Percentiles rank a stretch among this genome's conserved stretches.
Evolutionary conservation across 208 protist species (phyloP).

Genomic region (Phytomonas sp.): DNA sequence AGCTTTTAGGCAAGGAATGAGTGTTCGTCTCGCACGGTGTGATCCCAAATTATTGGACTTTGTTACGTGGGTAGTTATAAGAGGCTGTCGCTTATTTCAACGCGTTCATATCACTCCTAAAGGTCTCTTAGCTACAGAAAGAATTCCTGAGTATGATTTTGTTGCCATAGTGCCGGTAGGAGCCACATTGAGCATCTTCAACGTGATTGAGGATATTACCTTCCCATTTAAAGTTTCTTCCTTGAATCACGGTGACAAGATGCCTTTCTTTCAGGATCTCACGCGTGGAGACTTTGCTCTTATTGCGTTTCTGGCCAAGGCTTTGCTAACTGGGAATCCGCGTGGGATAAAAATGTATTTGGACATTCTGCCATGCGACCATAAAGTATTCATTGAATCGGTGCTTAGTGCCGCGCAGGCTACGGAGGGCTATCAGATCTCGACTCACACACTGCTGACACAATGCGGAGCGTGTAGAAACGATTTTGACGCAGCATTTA

Average conservation of each 20-base stretch:
- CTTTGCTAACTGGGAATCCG: constrained; percentile 56
- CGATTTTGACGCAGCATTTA: constrained; percentile 68
- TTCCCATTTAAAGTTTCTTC: constrained; percentile 73
- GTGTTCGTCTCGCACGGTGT: constrained; percentile 57
- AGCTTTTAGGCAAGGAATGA: constrained; percentile 21
- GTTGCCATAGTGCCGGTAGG: constrained; percentile 68
- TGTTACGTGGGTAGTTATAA: constrained; percentile 82
- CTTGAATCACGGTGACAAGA: constrained; percentile 40
- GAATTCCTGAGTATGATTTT: constrained; percentile 84
- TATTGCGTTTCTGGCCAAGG: constrained; percentile 57
- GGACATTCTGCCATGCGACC: constrained; percentile 71
- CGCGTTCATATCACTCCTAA: constrained; percentile 72
- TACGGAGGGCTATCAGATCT: constrained; percentile 56
- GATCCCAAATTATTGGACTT: constrained; percentile 83
- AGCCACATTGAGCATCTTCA: constrained; percentile 71
- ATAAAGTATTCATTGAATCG: constrained; percentile 60
- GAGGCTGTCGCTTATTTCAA: constrained; percentile 80
- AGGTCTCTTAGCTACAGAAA: constrained; percentile 66
- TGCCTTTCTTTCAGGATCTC: constrained; percentile 77
- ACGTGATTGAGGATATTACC: constrained; percentile 33
- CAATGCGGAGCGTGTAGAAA: constrained; percentile 39
- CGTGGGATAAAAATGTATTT: constrained; percentile 75
- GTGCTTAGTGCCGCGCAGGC: constrained; percentile 56
- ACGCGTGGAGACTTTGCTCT: constrained; percentile 67
- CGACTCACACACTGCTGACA: constrained; percentile 36